Evolutionary conservation across 768 basidiomycete species (phyloP).

Genomic region (Russula earlei): DNA sequence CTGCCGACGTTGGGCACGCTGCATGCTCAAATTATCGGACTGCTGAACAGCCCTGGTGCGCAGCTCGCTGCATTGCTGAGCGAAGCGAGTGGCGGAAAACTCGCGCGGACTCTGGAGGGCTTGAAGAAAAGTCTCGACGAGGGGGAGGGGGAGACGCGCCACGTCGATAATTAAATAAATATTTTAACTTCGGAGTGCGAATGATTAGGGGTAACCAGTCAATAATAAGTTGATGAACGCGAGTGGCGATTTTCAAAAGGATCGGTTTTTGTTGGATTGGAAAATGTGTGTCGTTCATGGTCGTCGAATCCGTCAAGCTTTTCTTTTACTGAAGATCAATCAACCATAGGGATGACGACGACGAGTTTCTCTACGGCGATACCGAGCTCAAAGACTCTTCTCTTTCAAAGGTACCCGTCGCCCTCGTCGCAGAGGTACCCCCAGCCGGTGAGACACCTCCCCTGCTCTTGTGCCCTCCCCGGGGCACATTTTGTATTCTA

Average conservation of each 20-base stretch:
- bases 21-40: conserved; percentile 74
- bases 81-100: conserved; percentile 56
- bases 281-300: conserved; percentile 15
- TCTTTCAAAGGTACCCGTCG: conserved; percentile 21
- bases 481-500: conserved; percentile 17
- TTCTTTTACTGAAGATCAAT: conserved; percentile 8
- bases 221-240: not conserved
- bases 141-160: too few relatives aligned
- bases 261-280: conserved; percentile 2
- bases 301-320: conserved; percentile 1
- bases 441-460: conserved; percentile 12
- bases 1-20: conserved; percentile 73
- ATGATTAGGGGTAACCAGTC: not conserved
- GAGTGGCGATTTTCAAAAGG: not conserved
- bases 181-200: conserved; percentile 7
- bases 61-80: conserved; percentile 64
- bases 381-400: conserved; percentile 13
- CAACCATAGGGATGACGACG: conserved; percentile 27
- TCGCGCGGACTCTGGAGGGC: conserved; percentile 68
- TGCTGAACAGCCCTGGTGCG: conserved; percentile 65
- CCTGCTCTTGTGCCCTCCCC: not conserved
- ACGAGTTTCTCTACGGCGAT: conserved; percentile 29
- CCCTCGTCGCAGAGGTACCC: conserved; percentile 32
- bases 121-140: conserved; percentile 61
- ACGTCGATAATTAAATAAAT: conserved; percentile 1